Percentiles rank a stretch among this genome's conserved stretches.
Evolutionary conservation across 352 stramenopile genomes (phyloP).

Genomic region (Phytophthora cactorum): DNA sequence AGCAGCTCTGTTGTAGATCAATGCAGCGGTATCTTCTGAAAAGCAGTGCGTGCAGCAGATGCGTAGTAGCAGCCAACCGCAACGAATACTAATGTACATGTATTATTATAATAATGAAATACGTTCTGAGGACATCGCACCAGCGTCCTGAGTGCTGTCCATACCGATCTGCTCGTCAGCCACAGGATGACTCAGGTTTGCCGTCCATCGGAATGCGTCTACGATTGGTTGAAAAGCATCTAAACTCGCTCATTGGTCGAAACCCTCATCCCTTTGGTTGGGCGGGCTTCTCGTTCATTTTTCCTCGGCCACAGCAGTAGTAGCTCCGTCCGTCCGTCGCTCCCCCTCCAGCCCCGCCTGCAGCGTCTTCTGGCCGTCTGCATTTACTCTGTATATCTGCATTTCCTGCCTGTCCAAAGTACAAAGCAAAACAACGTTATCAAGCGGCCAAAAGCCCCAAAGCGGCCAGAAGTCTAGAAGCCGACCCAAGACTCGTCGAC

Average conservation of each 20-base stretch:
- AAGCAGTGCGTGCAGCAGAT: too few relatives aligned
- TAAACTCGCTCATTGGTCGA: constrained; percentile 7
- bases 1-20: background rate
- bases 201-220: background rate
- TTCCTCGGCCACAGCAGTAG: background rate
- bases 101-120: too few relatives aligned
- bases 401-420: constrained; percentile 15
- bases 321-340: background rate
- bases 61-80: too few relatives aligned
- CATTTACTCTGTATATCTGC: constrained; percentile 13
- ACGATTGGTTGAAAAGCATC: background rate
- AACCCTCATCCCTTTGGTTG: background rate
- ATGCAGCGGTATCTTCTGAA: background rate
- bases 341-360: background rate
- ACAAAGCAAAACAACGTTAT: background rate
- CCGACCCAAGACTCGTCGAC: constrained; percentile 1
- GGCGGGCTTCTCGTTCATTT: constrained; percentile 18
- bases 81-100: too few relatives aligned
- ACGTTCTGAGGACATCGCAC: too few relatives aligned
- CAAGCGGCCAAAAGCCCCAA: background rate
- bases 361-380: constrained; percentile 9
- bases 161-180: constrained; percentile 6
- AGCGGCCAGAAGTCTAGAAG: constrained; percentile 7
- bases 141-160: background rate
- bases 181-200: background rate